Conservation (phyloP, 2,329 filamentous ascomycete species). For the Epichloe elymi region DNA sequence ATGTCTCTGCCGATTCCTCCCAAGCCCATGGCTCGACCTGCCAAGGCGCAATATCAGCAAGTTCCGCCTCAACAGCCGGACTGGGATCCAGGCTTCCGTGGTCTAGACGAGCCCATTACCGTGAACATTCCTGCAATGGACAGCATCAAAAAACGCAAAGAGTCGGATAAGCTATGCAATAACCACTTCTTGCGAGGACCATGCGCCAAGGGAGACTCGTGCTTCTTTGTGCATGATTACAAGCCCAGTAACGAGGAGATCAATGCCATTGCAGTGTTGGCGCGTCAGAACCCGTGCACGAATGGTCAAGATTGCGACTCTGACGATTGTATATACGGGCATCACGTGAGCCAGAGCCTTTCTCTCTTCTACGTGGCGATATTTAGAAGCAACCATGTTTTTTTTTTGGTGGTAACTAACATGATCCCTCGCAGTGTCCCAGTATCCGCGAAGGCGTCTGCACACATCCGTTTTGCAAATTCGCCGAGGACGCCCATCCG, state of each 20-base stretch:
- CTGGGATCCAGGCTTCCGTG: slow-evolving; percentile 42
- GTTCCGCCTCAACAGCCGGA: slow-evolving; percentile 18
- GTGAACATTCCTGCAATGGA: slow-evolving; percentile 35
- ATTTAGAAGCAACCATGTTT: not conserved
- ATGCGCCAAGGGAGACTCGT: slow-evolving; percentile 40
- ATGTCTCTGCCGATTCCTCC: slow-evolving; percentile 26
- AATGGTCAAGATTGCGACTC: slow-evolving; percentile 44
- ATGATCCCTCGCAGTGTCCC: slow-evolving; percentile 30
- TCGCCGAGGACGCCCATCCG: slow-evolving; percentile 38
- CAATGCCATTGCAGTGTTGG: slow-evolving; percentile 40
- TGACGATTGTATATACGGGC: slow-evolving; percentile 48
- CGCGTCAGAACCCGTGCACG: slow-evolving; percentile 44
- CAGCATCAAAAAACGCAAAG: slow-evolving; percentile 41
- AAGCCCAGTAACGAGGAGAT: slow-evolving; percentile 39
- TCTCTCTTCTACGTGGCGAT: not conserved
- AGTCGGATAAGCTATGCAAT: slow-evolving; percentile 46
- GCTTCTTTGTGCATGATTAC: slow-evolving; percentile 44
- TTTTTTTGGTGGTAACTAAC: not conserved
- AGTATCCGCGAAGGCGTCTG: slow-evolving; percentile 38
- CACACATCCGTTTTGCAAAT: slow-evolving; percentile 42
- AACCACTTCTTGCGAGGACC: slow-evolving; percentile 46
- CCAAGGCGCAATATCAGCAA: slow-evolving; percentile 10
- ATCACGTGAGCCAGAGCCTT: slow-evolving; percentile 35
- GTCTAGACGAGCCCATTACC: slow-evolving; percentile 38
- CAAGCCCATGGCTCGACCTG: slow-evolving; percentile 7